Evolutionary conservation across 129 eudicot species (phyloP).

Genomic region (Smallanthus sonchifolius): DNA sequence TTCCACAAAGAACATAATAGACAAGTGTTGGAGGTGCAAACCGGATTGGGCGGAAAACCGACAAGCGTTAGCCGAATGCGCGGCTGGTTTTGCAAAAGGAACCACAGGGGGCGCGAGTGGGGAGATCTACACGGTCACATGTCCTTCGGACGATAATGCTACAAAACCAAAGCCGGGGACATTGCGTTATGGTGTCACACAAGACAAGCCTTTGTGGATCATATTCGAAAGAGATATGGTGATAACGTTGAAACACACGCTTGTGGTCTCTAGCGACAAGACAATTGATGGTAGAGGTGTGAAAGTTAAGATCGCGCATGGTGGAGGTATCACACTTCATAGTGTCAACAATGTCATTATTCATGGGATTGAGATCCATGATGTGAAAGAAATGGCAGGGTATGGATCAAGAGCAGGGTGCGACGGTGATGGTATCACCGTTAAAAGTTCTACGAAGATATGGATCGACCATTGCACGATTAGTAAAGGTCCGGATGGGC

Average conservation of each 20-base stretch:
- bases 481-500: slow-evolving; percentile 49
- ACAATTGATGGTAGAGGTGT: slow-evolving; percentile 79
- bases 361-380: slow-evolving; percentile 53
- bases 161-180: slow-evolving; percentile 58
- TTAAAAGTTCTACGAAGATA: slow-evolving; percentile 39
- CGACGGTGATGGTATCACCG: slow-evolving; percentile 61
- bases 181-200: slow-evolving; percentile 61
- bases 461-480: slow-evolving; percentile 74
- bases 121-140: slow-evolving; percentile 48
- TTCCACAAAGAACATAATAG: slow-evolving; percentile 40
- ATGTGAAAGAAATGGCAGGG: slow-evolving; percentile 39
- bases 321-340: slow-evolving; percentile 52
- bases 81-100: slow-evolving; percentile 42
- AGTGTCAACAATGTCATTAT: slow-evolving; percentile 52
- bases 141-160: slow-evolving; percentile 38
- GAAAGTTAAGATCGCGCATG: slow-evolving; percentile 55
- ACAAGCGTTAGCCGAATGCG: slow-evolving; percentile 55
- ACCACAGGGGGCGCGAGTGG: slow-evolving; percentile 64
- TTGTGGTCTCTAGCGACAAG: slow-evolving; percentile 45
- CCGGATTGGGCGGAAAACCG: slow-evolving; percentile 50
- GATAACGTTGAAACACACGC: slow-evolving; percentile 47
- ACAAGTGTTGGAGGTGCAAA: slow-evolving; percentile 68
- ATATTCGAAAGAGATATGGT: slow-evolving; percentile 46
- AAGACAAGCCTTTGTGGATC: slow-evolving; percentile 63
- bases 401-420: slow-evolving; percentile 44